These are phyloP conservation scores for Austroboletus novae-zelandiae DNA, from an alignment of 1,284 basidiomycete genomes.

Conservation along the genomic window DNA sequence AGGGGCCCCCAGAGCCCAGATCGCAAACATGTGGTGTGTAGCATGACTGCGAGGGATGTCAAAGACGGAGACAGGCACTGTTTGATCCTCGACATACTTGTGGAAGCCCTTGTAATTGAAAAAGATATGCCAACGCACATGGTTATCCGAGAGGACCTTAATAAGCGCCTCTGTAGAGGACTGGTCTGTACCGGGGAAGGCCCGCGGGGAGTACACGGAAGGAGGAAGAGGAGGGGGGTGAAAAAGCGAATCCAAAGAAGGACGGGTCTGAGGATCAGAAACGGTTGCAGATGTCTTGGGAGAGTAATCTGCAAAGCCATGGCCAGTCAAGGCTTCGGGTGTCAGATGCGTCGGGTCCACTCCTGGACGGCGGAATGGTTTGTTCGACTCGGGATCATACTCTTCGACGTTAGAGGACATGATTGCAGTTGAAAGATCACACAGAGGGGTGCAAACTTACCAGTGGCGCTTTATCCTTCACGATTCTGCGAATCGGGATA, in stretches of 20 bases:
- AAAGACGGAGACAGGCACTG: conserved; percentile 3
- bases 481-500: too few species aligned
- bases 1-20: conserved; percentile 42
- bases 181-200: conserved; percentile 47
- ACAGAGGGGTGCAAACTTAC: too few species aligned
- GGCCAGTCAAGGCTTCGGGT: conserved; percentile 12
- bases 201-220: conserved; percentile 32
- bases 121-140: conserved; percentile 56
- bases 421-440: neutral
- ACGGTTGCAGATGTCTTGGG: conserved; percentile 10
- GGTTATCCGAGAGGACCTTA: conserved; percentile 53
- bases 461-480: too few species aligned
- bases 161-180: conserved; percentile 46
- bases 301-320: conserved; percentile 18
- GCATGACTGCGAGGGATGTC: conserved; percentile 34
- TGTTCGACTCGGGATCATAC: conserved; percentile 8
- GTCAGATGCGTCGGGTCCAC: conserved; percentile 19
- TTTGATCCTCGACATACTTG: conserved; percentile 40
- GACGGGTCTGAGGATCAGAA: conserved; percentile 3
- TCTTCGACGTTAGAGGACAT: conserved; percentile 8
- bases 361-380: conserved; percentile 15
- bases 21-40: conserved; percentile 40
- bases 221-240: conserved; percentile 36
- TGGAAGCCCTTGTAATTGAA: conserved; percentile 61
- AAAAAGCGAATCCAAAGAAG: conserved; percentile 34